Percentiles rank a stretch among this genome's conserved stretches.
Conservation (phyloP, 2,329 filamentous ascomycete genomes). For the Epichloe typhina region DNA sequence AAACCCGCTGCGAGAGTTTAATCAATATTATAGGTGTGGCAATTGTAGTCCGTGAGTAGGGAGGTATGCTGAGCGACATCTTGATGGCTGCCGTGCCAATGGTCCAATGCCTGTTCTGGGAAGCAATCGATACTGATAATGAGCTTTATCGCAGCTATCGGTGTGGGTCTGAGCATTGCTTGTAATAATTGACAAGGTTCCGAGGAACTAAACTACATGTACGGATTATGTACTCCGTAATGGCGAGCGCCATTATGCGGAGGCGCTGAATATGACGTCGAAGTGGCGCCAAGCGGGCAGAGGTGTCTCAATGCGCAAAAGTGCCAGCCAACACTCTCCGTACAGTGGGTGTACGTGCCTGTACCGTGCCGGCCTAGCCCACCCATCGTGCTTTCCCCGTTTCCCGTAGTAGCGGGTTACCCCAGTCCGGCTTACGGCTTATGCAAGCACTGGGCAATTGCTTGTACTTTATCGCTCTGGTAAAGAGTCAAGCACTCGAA, state of each 20-base stretch:
- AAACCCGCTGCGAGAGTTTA: not conserved
- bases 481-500: not conserved
- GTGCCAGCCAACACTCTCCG: too few relatives aligned
- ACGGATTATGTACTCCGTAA: not conserved
- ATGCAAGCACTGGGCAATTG: not conserved
- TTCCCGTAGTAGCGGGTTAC: not conserved
- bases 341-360: too few relatives aligned
- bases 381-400: not conserved
- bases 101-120: not conserved
- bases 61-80: not conserved
- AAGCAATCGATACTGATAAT: not conserved
- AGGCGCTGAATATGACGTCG: slow-evolving; percentile 2
- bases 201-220: not conserved
- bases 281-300: not conserved
- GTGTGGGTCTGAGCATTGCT: not conserved
- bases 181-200: not conserved
- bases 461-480: too few relatives aligned
- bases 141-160: not conserved
- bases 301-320: not conserved
- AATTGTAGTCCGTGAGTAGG: not conserved
- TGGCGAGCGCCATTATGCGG: not conserved
- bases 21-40: not conserved
- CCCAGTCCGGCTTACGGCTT: not conserved
- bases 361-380: too few relatives aligned
- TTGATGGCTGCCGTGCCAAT: not conserved